Evolutionary conservation across 495 filamentous ascomycete species (phyloP).

Genomic region (Penicillium macrosclerotiorum): DNA sequence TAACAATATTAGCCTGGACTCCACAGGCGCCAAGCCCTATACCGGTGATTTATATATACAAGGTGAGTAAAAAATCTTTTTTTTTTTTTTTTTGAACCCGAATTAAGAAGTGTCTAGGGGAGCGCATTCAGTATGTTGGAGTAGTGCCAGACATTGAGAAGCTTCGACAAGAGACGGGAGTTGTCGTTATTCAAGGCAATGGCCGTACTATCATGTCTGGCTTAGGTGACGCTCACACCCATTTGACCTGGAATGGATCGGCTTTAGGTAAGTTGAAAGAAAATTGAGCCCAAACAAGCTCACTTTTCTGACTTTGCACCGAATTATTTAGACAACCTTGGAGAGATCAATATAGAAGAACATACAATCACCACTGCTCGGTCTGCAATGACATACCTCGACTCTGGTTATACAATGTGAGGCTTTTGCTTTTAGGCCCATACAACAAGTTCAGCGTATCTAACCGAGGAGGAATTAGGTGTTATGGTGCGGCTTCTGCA

Average conservation of each 20-base stretch:
- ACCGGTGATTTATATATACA: too few relatives aligned
- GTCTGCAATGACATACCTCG: conserved; percentile 43
- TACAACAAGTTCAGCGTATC: too few relatives aligned
- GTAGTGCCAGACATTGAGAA: conserved; percentile 32
- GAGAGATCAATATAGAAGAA: conserved; percentile 44
- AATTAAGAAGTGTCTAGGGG: conserved; percentile 29
- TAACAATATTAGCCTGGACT: too few relatives aligned
- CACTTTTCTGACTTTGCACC: too few relatives aligned
- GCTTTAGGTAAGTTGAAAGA: too few relatives aligned
- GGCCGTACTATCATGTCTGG: conserved; percentile 49
- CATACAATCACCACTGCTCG: conserved; percentile 46
- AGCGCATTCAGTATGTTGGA: conserved; percentile 41
- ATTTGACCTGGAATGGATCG: conserved; percentile 53
- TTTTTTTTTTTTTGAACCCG: too few relatives aligned
- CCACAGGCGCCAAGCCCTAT: too few relatives aligned
- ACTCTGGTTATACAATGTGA: conserved; percentile 47
- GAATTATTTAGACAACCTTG: conserved; percentile 35
- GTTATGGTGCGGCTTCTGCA: conserved; percentile 51
- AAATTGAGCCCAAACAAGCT: too few relatives aligned
- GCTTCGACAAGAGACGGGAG: conserved; percentile 30
- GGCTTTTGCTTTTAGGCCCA: too few relatives aligned
- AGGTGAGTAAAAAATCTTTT: too few relatives aligned
- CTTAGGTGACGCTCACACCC: conserved; percentile 49
- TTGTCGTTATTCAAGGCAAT: conserved; percentile 36
- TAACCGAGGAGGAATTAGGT: too few relatives aligned